Base-by-base conservation (phyloP, 768 basidiomycete species). In the Lentinula sp. region DNA sequence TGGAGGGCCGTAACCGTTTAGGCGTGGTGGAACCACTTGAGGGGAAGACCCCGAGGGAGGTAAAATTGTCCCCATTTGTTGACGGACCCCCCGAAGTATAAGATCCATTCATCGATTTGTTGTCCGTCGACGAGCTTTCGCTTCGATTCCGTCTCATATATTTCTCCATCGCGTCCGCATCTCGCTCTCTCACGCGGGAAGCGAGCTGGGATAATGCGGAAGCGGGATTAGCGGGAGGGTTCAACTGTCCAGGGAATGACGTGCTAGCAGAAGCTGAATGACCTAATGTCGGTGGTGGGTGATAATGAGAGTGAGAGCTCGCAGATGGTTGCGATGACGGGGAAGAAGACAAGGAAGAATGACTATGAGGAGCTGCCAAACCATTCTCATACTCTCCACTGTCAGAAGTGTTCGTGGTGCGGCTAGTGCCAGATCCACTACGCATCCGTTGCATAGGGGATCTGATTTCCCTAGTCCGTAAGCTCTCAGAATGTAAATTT, bases 131-230 rank as follows among this genome's bases (percentile, higher is more conserved):
- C 18, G 87, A 85, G 67, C 90, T 91, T 54, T 89, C 91, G 69
- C 91, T 93, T 60, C 92, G 83, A 76, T 90, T 90, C 60, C 92
- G 83, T 63, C 83, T 79, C 70, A 91, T 78, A 69, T 92, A 94
- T 67, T 92, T 90, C 71, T 92, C 91, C 79, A 90, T 91, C 41
- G 92, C 93, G 69, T 88, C 89, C 18, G 91, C 91, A 69, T 94
- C 92, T 61, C 85, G 81, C 73, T 92, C 88, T 65, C 86, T 84
- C 80, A 94, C 87, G 37, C 91, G 88, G 66, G 77, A 87, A 33
- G 87, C 89, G 61, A 94, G 82, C 2, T 91, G 92, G 3, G 92
- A 90, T 58, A 93, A 71, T 23, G 71, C 72, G 6, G 75, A 75
- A 56, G 72, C 70, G 59, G 72, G 64, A 42, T 76, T 66, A 6